A percentile compares a stretch with the other conserved stretches of the same genome.
phyloP scores from a whole-genome alignment of 495 filamentous ascomycete genomes.

The Ascobolus immersus region DNA sequence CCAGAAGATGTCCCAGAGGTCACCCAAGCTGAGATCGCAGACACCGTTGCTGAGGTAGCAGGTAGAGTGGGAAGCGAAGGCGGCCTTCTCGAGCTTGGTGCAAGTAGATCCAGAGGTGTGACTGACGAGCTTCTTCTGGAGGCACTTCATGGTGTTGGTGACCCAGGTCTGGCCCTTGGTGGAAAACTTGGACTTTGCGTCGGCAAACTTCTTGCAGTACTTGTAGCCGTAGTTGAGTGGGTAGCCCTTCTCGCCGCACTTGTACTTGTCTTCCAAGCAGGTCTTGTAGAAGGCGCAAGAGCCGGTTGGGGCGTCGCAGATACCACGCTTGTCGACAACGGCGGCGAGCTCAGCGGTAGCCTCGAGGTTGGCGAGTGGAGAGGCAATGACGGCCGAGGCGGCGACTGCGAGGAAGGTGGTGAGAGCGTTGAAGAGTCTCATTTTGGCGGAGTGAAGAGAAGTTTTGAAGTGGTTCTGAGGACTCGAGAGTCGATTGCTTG shows the following conservation, averaged over 20 bases:
- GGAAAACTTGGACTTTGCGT: constrained; percentile 2
- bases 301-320: no score
- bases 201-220: constrained; percentile 10
- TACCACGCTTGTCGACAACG: no score
- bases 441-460: no score
- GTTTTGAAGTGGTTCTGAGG: no score
- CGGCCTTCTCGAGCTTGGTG: constrained; percentile 7
- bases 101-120: constrained; percentile 9
- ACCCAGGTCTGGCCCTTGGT: constrained; percentile 8
- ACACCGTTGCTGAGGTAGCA: constrained; percentile 10
- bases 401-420: no score
- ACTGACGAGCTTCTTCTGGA: constrained; percentile 7
- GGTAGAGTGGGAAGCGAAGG: constrained; percentile 10
- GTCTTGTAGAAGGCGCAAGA: constrained; percentile 11
- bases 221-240: constrained; percentile 10
- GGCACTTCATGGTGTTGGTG: constrained; percentile 10
- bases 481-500: no score
- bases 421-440: no score
- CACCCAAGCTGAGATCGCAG: constrained; percentile 7
- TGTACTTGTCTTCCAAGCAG: constrained; percentile 7
- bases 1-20: constrained; percentile 10
- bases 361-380: no score
- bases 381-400: no score
- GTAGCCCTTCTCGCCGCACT: constrained; percentile 7
- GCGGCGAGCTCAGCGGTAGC: no score